Base-by-base conservation (phyloP, 352 stramenopile species). In the Pythium oligandrum region DNA sequence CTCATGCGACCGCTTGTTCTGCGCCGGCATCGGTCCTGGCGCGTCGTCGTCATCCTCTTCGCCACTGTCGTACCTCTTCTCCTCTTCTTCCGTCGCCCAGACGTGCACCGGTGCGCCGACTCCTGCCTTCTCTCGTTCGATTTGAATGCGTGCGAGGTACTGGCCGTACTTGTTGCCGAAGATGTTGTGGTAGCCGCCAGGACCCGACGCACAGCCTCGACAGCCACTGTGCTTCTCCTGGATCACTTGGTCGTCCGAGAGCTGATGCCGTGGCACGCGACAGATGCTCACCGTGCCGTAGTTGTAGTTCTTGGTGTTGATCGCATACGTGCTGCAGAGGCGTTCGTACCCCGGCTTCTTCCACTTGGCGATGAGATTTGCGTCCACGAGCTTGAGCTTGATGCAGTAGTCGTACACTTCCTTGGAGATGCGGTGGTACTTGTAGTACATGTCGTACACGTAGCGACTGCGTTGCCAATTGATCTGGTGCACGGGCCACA, bases 101-200 rank as follows among this genome's bases (percentile, higher is more conserved):
- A 93, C 57, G 10, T 70, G 54, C 3, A 59, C 57, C 5, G 44
- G 32, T 9, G 11, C n/a, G 30, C 8, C 38, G 7, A 6, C 33
- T 11, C 79, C 59, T 4, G 77, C 71, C 55, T 79, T 63, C 66
- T 98, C 93, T 11, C 96, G 75, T 4, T 82, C 89, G 55, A 98
- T 87, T 76, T 99, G 96, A 51, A 99, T 97, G 7, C 89, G 77
- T 0, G 96, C 97, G 35, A 99, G 79, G 67, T 98, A 93, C 83
- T 99, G 96, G 3, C 96, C 97, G 71, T 99, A 99, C 70, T 99
- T 99, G 72, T 99, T 99, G 43, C 96, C 96, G 70, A 99, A 99
- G 61, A 99, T 98, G 78, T 99, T 99, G 53, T 93, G 79, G 59
- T 86, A 90, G 4, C 90, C 90, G 17, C 90, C 95, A 0, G 88